These are phyloP conservation scores for Bauhinia variegata DNA, from an alignment of 306 rosid species.

Conservation along the genomic window DNA sequence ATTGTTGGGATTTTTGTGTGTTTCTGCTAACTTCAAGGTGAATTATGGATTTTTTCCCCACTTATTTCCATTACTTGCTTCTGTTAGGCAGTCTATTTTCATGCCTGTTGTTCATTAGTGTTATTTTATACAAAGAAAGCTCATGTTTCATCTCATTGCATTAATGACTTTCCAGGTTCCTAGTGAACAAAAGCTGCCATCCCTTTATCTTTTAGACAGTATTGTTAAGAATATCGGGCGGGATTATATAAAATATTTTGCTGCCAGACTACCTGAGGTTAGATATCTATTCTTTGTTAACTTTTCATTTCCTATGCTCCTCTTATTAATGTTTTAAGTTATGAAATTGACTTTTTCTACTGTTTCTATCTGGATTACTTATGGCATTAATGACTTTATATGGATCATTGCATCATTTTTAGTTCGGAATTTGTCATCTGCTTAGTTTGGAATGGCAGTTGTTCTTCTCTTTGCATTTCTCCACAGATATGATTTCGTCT, in stretches of 20 bases:
- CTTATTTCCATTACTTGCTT: conserved; percentile 24
- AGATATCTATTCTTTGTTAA: conserved; percentile 46
- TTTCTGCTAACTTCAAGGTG: conserved; percentile 13
- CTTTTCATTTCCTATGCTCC: conserved; percentile 10
- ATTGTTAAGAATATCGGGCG: conserved; percentile 95
- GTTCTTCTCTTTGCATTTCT: conserved; percentile 23
- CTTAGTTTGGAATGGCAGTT: conserved; percentile 16
- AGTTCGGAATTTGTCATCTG: conserved; percentile 36
- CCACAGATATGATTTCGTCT: conserved; percentile 21
- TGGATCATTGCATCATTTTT: conserved; percentile 23
- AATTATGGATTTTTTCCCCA: background rate
- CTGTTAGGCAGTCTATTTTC: conserved; percentile 26
- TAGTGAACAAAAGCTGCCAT: conserved; percentile 87
- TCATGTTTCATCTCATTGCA: conserved; percentile 27
- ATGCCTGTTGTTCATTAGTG: conserved; percentile 13
- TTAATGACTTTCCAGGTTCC: conserved; percentile 74
- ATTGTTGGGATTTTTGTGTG: conserved; percentile 12
- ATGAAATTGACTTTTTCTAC: conserved; percentile 19
- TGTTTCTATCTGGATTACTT: conserved; percentile 19
- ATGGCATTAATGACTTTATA: conserved; percentile 4
- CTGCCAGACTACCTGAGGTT: conserved; percentile 87
- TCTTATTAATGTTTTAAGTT: conserved; percentile 21
- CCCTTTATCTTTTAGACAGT: conserved; percentile 95
- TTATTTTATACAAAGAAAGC: conserved; percentile 22
- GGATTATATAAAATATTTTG: conserved; percentile 87